phyloP scores from a whole-genome alignment of 345 rosid genomes.

The Turritis glabra region DNA sequence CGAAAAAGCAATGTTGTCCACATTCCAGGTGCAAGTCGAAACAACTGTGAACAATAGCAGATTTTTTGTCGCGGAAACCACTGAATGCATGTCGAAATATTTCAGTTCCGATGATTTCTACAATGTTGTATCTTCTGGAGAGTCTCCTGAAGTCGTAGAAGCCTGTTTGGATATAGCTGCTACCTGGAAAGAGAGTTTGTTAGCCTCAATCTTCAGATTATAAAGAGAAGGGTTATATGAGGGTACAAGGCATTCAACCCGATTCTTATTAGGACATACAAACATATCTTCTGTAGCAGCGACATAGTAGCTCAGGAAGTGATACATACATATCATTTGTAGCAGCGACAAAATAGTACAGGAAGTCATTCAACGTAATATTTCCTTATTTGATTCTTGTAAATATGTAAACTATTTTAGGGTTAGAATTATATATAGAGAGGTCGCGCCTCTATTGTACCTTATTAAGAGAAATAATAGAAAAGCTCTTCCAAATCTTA shows the following conservation, averaged over 20 bases:
- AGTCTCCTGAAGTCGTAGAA: constrained; percentile 50
- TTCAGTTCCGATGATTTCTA: constrained; percentile 57
- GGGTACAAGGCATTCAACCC: constrained; percentile 84
- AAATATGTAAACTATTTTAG: too few species aligned
- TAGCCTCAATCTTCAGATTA: neutral
- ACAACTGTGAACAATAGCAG: constrained; percentile 75
- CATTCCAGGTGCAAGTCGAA: constrained; percentile 71
- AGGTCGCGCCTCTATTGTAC: too few species aligned
- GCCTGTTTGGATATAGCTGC: constrained; percentile 91
- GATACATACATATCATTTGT: too few species aligned
- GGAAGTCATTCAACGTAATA: too few species aligned
- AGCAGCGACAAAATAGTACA: too few species aligned
- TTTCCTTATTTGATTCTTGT: too few species aligned
- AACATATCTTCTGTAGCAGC: too few species aligned
- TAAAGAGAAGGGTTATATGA: constrained; percentile 6
- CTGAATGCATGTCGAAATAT: constrained; percentile 84
- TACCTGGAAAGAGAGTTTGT: constrained; percentile 46
- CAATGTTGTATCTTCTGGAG: constrained; percentile 33
- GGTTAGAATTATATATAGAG: too few species aligned
- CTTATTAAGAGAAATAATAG: too few species aligned
- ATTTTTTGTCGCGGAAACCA: constrained; percentile 90
- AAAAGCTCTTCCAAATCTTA: too few species aligned
- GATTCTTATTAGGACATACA: too few species aligned
- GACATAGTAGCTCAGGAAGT: too few species aligned
- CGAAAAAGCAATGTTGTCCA: constrained; percentile 79